A percentile compares a stretch with the other conserved stretches of the same genome.
Evolutionary conservation across 805 yeast genomes (phyloP).

Genomic region (Tetrapisispora namnaoensis): DNA sequence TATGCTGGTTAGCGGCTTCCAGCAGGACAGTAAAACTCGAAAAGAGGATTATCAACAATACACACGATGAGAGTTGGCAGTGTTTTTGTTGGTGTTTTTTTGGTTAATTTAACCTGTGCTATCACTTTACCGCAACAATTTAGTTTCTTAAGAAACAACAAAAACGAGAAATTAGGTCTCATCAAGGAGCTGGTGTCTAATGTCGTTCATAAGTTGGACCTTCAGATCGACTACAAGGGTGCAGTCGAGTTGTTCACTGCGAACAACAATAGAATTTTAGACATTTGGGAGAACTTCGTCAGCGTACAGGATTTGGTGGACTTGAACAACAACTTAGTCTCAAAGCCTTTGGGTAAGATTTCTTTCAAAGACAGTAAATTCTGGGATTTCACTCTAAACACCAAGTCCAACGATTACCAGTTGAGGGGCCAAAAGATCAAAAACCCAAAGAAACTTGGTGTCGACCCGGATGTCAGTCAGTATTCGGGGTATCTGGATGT

Average conservation of each 20-base stretch:
- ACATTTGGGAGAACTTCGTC: slow-evolving; percentile 1
- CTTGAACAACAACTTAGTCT: slow-evolving; percentile 23
- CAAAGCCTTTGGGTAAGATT: slow-evolving; percentile 35
- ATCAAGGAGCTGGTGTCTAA: not conserved
- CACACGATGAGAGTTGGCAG: not conserved
- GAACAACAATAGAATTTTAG: not conserved
- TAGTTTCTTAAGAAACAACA: not conserved
- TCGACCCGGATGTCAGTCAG: slow-evolving; percentile 66
- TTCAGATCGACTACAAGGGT: not conserved
- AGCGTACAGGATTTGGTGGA: not conserved
- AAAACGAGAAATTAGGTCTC: not conserved
- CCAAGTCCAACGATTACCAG: slow-evolving; percentile 6
- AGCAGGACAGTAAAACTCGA: too few relatives aligned
- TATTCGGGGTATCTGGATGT: slow-evolving; percentile 78
- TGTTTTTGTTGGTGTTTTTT: not conserved
- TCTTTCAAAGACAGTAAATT: slow-evolving; percentile 10
- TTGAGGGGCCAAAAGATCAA: slow-evolving; percentile 17
- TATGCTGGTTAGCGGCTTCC: too few relatives aligned
- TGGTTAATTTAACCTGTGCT: not conserved
- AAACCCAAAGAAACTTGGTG: slow-evolving; percentile 40
- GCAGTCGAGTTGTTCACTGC: not conserved
- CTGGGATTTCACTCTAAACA: slow-evolving; percentile 13
- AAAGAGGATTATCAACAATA: not conserved
- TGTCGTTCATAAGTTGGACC: not conserved
- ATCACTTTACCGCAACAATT: slow-evolving; percentile 1